Conservation (phyloP, 1,284 basidiomycete genomes). For the Gomphus bonarii region DNA sequence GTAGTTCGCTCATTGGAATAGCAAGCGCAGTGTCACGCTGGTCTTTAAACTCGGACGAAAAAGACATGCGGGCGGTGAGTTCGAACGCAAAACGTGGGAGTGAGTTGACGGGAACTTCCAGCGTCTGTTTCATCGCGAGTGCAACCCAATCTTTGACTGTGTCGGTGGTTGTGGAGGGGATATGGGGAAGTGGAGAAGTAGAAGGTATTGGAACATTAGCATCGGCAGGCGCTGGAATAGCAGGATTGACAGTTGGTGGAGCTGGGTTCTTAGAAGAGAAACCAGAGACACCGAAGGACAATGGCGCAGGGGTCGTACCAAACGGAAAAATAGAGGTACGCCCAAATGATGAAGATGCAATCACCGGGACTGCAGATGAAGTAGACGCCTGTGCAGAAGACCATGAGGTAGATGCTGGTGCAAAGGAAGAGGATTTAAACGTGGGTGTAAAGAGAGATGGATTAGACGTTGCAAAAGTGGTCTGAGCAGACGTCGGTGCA, state of each 20-base stretch:
- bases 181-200: background rate
- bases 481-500: background rate
- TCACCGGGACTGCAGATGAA: background rate
- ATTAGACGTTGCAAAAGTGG: background rate
- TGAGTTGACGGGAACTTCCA: slow-evolving; percentile 16
- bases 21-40: slow-evolving; percentile 25
- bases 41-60: slow-evolving; percentile 25
- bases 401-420: background rate
- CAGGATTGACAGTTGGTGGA: background rate
- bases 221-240: background rate
- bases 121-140: background rate
- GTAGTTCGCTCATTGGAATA: slow-evolving; percentile 24
- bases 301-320: background rate
- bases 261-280: background rate
- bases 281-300: background rate
- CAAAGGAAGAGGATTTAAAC: background rate
- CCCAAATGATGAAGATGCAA: background rate
- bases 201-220: background rate
- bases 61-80: slow-evolving; percentile 20
- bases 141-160: background rate
- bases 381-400: background rate
- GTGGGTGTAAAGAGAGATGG: too few species aligned
- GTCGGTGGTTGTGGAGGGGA: background rate
- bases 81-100: slow-evolving; percentile 23
- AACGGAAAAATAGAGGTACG: background rate